phyloP scores from a whole-genome alignment of 768 basidiomycete genomes.

The Pholiota molesta region DNA sequence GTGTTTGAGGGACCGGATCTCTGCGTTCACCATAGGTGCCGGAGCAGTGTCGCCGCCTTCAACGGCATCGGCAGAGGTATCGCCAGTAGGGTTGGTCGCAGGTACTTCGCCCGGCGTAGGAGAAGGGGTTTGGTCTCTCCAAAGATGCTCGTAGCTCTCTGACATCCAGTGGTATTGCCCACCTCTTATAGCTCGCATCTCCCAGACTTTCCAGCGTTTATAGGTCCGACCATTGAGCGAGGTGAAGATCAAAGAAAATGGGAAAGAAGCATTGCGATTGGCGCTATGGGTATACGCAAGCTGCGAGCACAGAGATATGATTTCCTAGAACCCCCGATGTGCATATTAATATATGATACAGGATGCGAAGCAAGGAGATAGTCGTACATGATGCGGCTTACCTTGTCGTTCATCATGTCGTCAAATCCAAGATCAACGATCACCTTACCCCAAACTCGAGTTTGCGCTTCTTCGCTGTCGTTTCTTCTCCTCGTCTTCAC shows the following conservation, averaged over 20 bases:
- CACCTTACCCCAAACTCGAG: constrained; percentile 63
- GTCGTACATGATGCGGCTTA: constrained; percentile 41
- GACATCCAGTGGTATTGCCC: constrained; percentile 88
- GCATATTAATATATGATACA: constrained; percentile 6
- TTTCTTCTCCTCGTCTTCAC: constrained; percentile 39
- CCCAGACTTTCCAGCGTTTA: constrained; percentile 65
- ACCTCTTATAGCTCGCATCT: constrained; percentile 74
- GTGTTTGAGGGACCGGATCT: background rate
- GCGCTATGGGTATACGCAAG: constrained; percentile 89
- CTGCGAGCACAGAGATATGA: constrained; percentile 87
- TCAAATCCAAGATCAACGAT: constrained; percentile 93
- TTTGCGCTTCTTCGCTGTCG: constrained; percentile 44
- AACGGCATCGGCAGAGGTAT: background rate
- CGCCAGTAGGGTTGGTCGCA: constrained; percentile 1
- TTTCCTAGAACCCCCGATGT: constrained; percentile 63
- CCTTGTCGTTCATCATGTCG: constrained; percentile 91
- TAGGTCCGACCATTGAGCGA: constrained; percentile 76
- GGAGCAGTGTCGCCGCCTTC: constrained; percentile 7
- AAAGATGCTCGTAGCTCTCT: constrained; percentile 72
- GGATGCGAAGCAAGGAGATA: constrained; percentile 17
- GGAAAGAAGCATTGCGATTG: constrained; percentile 72
- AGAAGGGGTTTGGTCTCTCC: constrained; percentile 38
- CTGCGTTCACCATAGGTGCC: constrained; percentile 2
- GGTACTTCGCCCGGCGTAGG: constrained; percentile 8
- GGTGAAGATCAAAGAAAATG: constrained; percentile 80